These are phyloP conservation scores for Boeremia exigua DNA, from an alignment of 2,329 filamentous ascomycete species.

Conservation along the genomic window DNA sequence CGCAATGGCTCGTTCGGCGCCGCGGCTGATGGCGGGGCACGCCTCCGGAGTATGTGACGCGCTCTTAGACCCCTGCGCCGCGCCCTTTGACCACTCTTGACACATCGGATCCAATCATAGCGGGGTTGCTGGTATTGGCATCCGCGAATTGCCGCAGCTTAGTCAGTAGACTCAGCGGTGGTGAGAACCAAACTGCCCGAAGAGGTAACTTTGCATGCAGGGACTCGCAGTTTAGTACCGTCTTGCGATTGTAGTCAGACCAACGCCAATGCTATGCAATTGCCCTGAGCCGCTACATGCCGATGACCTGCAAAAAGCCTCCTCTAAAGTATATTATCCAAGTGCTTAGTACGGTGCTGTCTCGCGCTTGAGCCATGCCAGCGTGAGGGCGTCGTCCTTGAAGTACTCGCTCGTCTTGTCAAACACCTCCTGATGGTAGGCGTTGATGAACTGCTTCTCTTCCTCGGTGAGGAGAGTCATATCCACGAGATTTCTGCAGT, in stretches of 20 bases:
- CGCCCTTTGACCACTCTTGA: constrained; percentile 26
- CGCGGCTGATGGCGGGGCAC: constrained; percentile 18
- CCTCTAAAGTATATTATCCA: neutral
- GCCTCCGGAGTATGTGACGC: constrained; percentile 15
- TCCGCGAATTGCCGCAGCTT: constrained; percentile 37
- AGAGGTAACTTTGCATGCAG: constrained; percentile 15
- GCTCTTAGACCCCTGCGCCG: constrained; percentile 24
- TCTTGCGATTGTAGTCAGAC: neutral
- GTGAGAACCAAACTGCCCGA: constrained; percentile 12
- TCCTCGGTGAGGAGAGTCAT: constrained; percentile 69
- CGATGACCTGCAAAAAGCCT: constrained; percentile 4
- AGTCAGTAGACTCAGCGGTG: constrained; percentile 18
- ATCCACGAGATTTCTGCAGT: constrained; percentile 89
- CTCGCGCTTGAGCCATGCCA: constrained; percentile 85
- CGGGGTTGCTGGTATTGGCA: constrained; percentile 1
- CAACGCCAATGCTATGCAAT: constrained; percentile 22
- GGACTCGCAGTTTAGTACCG: constrained; percentile 15
- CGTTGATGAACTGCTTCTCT: constrained; percentile 87
- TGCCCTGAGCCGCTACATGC: constrained; percentile 15
- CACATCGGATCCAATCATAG: constrained; percentile 32
- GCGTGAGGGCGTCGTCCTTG: constrained; percentile 71
- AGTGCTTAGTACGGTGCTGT: constrained; percentile 62
- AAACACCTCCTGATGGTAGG: constrained; percentile 80
- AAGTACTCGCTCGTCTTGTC: constrained; percentile 83
- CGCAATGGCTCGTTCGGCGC: constrained; percentile 19